Percentiles rank a stretch among this genome's conserved stretches.
phyloP scores from a whole-genome alignment of 176 grass and related monocot genomes.

The Carex scoparia region DNA sequence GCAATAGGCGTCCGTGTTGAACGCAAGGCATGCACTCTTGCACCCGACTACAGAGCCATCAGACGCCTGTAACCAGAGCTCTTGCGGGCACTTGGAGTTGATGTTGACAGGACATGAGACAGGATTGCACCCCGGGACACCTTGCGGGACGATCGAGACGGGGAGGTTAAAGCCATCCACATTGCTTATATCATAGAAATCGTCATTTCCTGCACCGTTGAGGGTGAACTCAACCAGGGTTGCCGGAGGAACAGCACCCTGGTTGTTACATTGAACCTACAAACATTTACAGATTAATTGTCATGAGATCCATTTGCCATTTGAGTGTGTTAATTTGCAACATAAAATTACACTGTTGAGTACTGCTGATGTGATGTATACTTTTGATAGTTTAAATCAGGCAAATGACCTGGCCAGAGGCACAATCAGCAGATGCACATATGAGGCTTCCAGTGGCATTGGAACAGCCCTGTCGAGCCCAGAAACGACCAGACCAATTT shows the following conservation, averaged over 20 bases:
- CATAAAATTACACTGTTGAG: too few species aligned
- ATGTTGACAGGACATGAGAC: slow-evolving; percentile 45
- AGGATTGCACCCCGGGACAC: slow-evolving; percentile 16
- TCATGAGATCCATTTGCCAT: background rate
- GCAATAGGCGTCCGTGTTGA: slow-evolving; percentile 47
- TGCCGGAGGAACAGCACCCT: slow-evolving; percentile 33
- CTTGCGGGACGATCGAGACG: slow-evolving; percentile 33
- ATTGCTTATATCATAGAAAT: slow-evolving; percentile 96
- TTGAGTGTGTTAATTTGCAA: too few species aligned
- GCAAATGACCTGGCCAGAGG: slow-evolving; percentile 27
- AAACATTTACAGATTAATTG: background rate
- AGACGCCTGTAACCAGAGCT: slow-evolving; percentile 26
- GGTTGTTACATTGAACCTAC: slow-evolving; percentile 23
- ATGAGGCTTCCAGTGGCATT: slow-evolving; percentile 27
- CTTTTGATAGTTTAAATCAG: too few species aligned
- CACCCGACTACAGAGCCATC: slow-evolving; percentile 39
- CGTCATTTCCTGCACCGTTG: slow-evolving; percentile 24
- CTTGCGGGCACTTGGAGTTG: slow-evolving; percentile 42
- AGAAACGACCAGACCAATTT: slow-evolving; percentile 61
- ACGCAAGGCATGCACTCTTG: slow-evolving; percentile 50
- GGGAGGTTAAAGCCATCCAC: slow-evolving; percentile 74
- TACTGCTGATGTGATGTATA: too few species aligned
- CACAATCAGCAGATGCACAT: slow-evolving; percentile 58
- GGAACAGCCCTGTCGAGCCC: slow-evolving; percentile 46
- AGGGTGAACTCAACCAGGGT: slow-evolving; percentile 65